Percentiles rank a stretch among this genome's conserved stretches.
phyloP scores from a whole-genome alignment of 2,329 filamentous ascomycete genomes.

The Ambrosiella cleistominuta region DNA sequence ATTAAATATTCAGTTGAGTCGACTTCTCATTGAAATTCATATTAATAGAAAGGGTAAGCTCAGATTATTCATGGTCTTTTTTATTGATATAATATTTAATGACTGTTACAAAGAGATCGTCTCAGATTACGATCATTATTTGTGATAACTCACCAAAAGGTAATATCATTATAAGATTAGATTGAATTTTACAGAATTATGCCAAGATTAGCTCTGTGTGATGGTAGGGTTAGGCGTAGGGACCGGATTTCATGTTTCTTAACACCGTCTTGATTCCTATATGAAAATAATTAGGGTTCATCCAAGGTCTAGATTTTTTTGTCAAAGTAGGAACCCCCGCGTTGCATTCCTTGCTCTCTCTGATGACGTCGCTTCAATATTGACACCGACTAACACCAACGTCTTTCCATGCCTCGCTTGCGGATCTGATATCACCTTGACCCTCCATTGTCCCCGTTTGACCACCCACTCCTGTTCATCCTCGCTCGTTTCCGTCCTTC shows the following conservation, averaged over 20 bases:
- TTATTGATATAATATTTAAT: too few relatives aligned
- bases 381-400: conserved; percentile 62
- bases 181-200: too few relatives aligned
- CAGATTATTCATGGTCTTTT: too few relatives aligned
- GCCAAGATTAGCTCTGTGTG: too few relatives aligned
- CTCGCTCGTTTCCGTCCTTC: conserved; percentile 6
- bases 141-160: too few relatives aligned
- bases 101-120: too few relatives aligned
- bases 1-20: too few relatives aligned
- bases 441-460: conserved; percentile 51
- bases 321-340: conserved; percentile 39
- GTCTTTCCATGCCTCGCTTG: conserved; percentile 29
- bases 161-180: too few relatives aligned
- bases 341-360: conserved; percentile 48
- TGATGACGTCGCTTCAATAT: conserved; percentile 52
- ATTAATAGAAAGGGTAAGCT: too few relatives aligned
- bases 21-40: too few relatives aligned
- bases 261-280: not conserved
- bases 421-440: conserved; percentile 39
- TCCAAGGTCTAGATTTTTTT: not conserved
- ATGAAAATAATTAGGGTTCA: not conserved
- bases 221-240: not conserved
- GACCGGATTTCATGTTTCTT: not conserved
- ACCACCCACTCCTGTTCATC: conserved; percentile 39
- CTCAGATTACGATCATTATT: too few relatives aligned